These are phyloP conservation scores for Monilinia aucupariae DNA, from an alignment of 2,329 filamentous ascomycete species.

Conservation along the genomic window DNA sequence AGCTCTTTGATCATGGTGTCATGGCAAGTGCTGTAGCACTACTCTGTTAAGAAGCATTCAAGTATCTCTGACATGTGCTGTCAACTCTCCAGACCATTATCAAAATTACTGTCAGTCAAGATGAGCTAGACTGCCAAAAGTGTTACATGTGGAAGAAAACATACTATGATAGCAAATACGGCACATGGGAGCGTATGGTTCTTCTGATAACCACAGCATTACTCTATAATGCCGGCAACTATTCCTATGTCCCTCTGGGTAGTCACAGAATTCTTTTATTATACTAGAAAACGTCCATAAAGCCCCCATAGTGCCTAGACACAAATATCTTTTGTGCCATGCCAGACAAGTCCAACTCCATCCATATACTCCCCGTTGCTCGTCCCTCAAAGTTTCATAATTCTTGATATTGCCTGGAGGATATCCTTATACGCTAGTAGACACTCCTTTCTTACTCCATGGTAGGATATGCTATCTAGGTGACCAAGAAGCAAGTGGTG, in stretches of 20 bases:
- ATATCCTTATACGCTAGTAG: neutral
- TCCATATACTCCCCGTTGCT: too few relatives aligned
- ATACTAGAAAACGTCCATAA: neutral
- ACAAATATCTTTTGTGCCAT: neutral
- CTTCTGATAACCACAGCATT: neutral
- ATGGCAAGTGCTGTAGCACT: neutral
- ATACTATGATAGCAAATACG: too few relatives aligned
- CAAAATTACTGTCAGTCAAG: neutral
- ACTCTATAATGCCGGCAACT: too few relatives aligned
- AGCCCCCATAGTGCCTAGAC: too few relatives aligned
- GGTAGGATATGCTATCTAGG: accelerated
- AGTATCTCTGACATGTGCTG: neutral
- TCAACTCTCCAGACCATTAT: neutral
- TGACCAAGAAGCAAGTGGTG: neutral
- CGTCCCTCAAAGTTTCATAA: neutral
- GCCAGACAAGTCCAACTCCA: neutral
- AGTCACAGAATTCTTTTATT: neutral
- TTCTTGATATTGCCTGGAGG: neutral
- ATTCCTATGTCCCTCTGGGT: too few relatives aligned
- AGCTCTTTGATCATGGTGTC: neutral
- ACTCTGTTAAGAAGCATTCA: neutral
- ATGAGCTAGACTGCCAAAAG: neutral
- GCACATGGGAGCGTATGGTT: neutral
- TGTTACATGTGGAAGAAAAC: neutral
- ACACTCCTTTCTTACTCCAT: neutral